Evolutionary conservation across 2,329 filamentous ascomycete species (phyloP).

Genomic region (Alternaria tenuissima): DNA sequence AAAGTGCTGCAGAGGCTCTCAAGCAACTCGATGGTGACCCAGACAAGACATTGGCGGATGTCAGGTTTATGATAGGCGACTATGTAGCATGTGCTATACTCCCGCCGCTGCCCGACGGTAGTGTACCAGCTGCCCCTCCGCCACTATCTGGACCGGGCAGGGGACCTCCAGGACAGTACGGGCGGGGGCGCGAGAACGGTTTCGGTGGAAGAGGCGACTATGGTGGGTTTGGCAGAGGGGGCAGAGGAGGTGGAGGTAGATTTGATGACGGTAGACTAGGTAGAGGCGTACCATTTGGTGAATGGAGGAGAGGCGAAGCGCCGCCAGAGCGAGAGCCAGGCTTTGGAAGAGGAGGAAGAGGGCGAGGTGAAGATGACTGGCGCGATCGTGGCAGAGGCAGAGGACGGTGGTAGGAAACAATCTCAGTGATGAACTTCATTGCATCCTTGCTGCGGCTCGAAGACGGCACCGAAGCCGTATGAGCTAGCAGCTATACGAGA

Average conservation of each 20-base stretch:
- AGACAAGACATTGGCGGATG: constrained; percentile 77
- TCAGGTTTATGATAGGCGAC: constrained; percentile 86
- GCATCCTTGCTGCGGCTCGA: not conserved
- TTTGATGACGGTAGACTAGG: constrained; percentile 50
- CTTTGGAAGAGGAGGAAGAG: constrained; percentile 44
- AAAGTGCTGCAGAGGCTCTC: constrained; percentile 40
- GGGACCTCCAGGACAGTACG: constrained; percentile 40
- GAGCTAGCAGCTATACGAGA: not conserved
- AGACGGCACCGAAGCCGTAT: not conserved
- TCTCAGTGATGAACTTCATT: no score
- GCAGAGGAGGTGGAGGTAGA: constrained; percentile 48
- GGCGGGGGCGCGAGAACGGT: constrained; percentile 42
- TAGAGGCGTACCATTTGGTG: constrained; percentile 61
- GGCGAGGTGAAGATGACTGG: constrained; percentile 42
- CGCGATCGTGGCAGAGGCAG: constrained; percentile 47
- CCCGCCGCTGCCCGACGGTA: constrained; percentile 76
- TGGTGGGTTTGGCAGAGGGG: constrained; percentile 42
- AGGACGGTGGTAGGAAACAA: constrained; percentile 38
- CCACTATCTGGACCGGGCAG: constrained; percentile 50
- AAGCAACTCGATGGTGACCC: constrained; percentile 66
- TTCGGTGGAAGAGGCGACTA: constrained; percentile 44
- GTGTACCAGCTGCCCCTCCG: constrained; percentile 69
- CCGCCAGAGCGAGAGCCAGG: constrained; percentile 60
- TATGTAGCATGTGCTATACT: constrained; percentile 85
- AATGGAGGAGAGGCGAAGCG: constrained; percentile 73